Conservation (phyloP, 2,329 filamentous ascomycete species). For the Aspergillus sp. region DNA sequence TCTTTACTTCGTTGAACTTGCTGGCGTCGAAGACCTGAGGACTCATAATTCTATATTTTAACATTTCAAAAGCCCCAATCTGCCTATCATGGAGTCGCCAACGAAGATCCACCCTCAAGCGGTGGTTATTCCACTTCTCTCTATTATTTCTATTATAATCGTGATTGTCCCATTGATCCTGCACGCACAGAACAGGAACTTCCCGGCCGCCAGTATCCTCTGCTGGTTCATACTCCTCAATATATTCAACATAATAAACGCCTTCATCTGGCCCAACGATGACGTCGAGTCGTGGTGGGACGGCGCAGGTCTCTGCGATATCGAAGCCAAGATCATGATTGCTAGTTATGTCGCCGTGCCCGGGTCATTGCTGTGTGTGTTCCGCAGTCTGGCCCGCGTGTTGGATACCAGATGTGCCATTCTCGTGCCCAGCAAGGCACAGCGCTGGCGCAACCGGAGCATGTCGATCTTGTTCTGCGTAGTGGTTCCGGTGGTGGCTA, state of each 20-base stretch:
- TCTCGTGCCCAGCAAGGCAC: conserved; percentile 42
- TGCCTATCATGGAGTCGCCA: background rate
- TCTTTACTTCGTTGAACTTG: background rate
- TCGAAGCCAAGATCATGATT: conserved; percentile 52
- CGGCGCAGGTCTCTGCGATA: conserved; percentile 55
- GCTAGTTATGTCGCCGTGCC: conserved; percentile 46
- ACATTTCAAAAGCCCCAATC: too few species aligned
- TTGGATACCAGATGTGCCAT: conserved; percentile 51
- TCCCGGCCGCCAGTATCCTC: conserved; percentile 51
- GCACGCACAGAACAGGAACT: conserved; percentile 54
- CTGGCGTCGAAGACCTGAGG: background rate
- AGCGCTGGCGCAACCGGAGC: conserved; percentile 39
- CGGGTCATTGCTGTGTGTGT: conserved; percentile 49
- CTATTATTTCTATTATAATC: conserved; percentile 44
- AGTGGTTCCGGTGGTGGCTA: conserved; percentile 46
- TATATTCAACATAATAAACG: conserved; percentile 52
- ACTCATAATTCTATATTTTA: background rate
- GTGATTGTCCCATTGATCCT: conserved; percentile 51
- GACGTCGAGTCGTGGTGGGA: conserved; percentile 48
- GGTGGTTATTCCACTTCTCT: conserved; percentile 41
- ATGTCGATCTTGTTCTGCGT: conserved; percentile 52
- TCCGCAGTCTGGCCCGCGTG: conserved; percentile 51
- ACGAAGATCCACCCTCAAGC: conserved; percentile 20
- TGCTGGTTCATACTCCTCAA: conserved; percentile 51
- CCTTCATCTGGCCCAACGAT: conserved; percentile 56